Percentiles rank a stretch among this genome's conserved stretches.
Conservation (phyloP, 768 basidiomycete genomes). For the Panaeolus papilionaceus region DNA sequence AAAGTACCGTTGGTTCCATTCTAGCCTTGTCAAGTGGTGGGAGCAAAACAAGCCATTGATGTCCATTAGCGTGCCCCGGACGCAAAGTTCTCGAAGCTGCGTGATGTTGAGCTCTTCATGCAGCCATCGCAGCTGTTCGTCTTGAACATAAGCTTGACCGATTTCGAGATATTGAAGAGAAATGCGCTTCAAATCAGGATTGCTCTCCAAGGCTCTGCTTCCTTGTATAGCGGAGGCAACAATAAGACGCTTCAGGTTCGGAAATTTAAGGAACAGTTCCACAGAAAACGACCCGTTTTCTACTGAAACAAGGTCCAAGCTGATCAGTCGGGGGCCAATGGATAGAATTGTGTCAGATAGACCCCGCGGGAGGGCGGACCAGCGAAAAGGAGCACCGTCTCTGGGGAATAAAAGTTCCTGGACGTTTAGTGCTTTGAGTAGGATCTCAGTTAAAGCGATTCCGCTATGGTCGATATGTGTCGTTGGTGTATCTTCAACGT, state of each 20-base stretch:
- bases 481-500: background rate
- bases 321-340: background rate
- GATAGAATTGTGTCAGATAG: background rate
- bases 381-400: background rate
- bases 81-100: background rate
- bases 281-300: background rate
- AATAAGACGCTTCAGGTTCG: background rate
- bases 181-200: background rate
- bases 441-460: background rate
- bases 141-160: background rate
- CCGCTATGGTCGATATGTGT: background rate
- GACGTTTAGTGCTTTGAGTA: background rate
- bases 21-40: background rate
- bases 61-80: background rate
- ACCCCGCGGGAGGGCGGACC: background rate
- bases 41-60: background rate
- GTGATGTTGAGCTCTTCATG: background rate
- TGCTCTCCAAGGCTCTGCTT: background rate
- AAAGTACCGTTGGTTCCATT: background rate
- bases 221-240: background rate
- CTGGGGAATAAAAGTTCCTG: background rate
- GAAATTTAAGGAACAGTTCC: background rate
- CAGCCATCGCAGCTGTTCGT: background rate
- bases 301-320: background rate
- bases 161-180: background rate